Conservation (phyloP, 164 flowering plant species). For the Vitis amurensis region DNA sequence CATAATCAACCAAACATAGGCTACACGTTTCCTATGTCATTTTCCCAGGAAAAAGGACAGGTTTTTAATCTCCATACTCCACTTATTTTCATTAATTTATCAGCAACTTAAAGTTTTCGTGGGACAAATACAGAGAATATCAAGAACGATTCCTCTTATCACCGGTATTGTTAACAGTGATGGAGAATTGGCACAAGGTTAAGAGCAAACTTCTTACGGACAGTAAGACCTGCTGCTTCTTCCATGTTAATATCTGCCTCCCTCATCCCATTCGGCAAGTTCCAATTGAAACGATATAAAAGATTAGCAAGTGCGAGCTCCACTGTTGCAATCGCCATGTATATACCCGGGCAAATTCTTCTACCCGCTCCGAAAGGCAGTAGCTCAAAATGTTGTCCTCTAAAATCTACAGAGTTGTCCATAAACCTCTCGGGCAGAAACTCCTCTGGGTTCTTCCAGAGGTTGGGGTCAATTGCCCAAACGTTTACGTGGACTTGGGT, state of each 20-base stretch:
- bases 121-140: too few species aligned
- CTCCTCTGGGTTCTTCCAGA: slow-evolving; percentile 35
- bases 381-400: slow-evolving; percentile 37
- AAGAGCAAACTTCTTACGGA: too few species aligned
- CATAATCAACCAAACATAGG: too few species aligned
- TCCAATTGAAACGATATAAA: neutral
- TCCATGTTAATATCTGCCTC: neutral
- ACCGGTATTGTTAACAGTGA: too few species aligned
- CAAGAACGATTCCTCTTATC: too few species aligned
- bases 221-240: neutral
- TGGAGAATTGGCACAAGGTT: too few species aligned
- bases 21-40: too few species aligned
- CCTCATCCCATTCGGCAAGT: neutral
- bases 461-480: slow-evolving; percentile 18
- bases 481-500: too few species aligned
- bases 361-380: slow-evolving; percentile 40
- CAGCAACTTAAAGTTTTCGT: too few species aligned
- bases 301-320: neutral
- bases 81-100: too few species aligned
- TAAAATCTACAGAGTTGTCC: slow-evolving; percentile 25
- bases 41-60: too few species aligned
- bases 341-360: neutral
- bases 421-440: slow-evolving; percentile 41
- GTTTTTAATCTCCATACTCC: too few species aligned
- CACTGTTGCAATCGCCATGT: neutral